Percentiles rank a stretch among this genome's conserved stretches.
phyloP scores from a whole-genome alignment of 2,329 filamentous ascomycete species.

The Diaporthe sp. region DNA sequence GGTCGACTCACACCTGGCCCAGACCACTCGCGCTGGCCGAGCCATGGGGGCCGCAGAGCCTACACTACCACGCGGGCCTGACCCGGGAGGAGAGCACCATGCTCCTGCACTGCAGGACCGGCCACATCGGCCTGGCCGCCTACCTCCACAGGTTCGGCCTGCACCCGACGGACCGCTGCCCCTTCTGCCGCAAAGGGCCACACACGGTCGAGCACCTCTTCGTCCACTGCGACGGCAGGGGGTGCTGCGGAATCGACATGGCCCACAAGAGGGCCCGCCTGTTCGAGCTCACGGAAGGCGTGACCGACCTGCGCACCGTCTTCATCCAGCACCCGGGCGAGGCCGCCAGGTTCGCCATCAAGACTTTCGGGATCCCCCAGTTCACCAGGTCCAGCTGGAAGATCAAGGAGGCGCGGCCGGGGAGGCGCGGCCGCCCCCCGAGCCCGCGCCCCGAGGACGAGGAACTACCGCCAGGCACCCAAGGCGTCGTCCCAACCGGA shows the following conservation, averaged over 20 bases:
- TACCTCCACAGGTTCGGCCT: neutral
- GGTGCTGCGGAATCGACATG: neutral
- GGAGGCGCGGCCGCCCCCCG: neutral
- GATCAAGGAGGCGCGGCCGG: neutral
- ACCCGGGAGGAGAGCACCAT: neutral
- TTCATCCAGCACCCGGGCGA: neutral
- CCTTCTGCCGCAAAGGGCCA: neutral
- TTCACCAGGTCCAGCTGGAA: slow-evolving; percentile 3
- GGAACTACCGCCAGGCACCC: neutral
- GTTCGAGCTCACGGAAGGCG: neutral
- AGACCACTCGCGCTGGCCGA: neutral
- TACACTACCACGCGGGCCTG: neutral
- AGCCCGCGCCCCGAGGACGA: neutral
- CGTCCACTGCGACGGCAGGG: neutral
- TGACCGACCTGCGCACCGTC: neutral
- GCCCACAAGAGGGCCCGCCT: neutral
- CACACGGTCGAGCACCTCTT: slow-evolving; percentile 23
- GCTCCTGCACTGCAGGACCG: slow-evolving; percentile 14
- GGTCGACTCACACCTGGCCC: neutral
- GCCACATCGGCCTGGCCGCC: neutral
- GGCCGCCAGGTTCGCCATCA: slow-evolving; percentile 8
- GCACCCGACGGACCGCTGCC: neutral
- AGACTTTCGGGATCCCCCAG: slow-evolving; percentile 6
- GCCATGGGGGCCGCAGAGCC: neutral
- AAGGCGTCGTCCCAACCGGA: neutral